These are phyloP conservation scores for Nakazawaea ishiwadae DNA, from an alignment of 805 yeast genomes.

Conservation along the genomic window DNA sequence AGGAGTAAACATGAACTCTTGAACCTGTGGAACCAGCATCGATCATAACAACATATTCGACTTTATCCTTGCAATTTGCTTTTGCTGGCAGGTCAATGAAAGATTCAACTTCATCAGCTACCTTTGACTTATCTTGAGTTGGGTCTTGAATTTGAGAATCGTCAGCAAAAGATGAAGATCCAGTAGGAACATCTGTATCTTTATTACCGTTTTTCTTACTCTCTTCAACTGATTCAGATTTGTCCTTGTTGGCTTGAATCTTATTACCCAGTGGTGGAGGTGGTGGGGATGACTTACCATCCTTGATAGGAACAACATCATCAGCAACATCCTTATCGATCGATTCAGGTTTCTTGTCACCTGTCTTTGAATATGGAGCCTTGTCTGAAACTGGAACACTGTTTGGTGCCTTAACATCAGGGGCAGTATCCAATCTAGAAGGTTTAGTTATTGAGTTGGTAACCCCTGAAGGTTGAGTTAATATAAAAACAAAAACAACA, in stretches of 20 bases:
- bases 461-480: constrained; percentile 36
- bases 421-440: constrained; percentile 6
- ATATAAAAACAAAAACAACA: constrained; percentile 44
- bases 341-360: constrained; percentile 4
- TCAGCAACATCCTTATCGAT: constrained; percentile 4
- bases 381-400: constrained; percentile 14
- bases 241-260: constrained; percentile 10
- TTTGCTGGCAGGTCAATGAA: constrained; percentile 3
- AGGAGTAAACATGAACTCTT: constrained; percentile 89
- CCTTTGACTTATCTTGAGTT: background rate
- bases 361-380: constrained; percentile 17
- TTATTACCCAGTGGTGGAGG: constrained; percentile 1
- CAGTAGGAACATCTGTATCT: constrained; percentile 13
- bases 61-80: constrained; percentile 31
- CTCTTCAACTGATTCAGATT: constrained; percentile 12
- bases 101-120: background rate
- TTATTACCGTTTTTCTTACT: constrained; percentile 13
- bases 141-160: constrained; percentile 15
- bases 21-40: constrained; percentile 99
- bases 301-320: constrained; percentile 19
- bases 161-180: constrained; percentile 21
- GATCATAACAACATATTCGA: constrained; percentile 83
- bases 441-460: constrained; percentile 26
- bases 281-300: constrained; percentile 9
- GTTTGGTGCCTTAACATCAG: constrained; percentile 6